Evolutionary conservation across 371 early-diverging fungal species (phyloP), one percentile per base, ranked within the genome.

Genomic region (Lichtheimia hyalospora): DNA sequence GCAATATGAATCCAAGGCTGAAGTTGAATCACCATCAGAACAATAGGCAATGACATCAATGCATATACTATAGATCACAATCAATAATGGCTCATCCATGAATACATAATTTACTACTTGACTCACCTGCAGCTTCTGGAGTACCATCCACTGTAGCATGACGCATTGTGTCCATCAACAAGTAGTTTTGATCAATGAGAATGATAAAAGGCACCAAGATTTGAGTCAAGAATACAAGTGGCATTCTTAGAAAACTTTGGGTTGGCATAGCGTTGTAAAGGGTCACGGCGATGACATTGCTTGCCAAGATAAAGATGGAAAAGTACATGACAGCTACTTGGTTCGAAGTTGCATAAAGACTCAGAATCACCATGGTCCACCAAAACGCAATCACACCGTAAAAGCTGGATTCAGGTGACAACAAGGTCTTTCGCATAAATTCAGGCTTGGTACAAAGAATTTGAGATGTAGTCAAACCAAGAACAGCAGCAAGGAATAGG

Each of bases 101-200:
- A 64, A 44, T 60, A 60, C 20, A 66, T 25, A 46, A 65, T 61
- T 12, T 61, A 56, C 54, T 63, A 8, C 62, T 65, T 27, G 34
- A 53, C 66, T 57, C 73, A 79, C 83, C 75, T 25, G 79, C 77
- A 60, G 78, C 64, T 53, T 84, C 78, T 8, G 86, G 83, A 0
- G 86, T 81, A 20, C 86, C 86, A 54, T 85, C 86, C 8, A 75
- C 82, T 10, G 82, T 76, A 4, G 81, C 66, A 56, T 83, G 83
- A 40, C 81, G 74, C 77, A 84, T 70, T 14, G 83, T 72, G 50
- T 79, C 78, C 75, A 85, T 77, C 14, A 63, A 49, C 55, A 85
- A 49, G n/a, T 75, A 79, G 5, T 62, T 46, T 16, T 73, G 55
- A 60, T 84, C 81, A 12, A 82, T 39, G 62, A 83, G 66, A 2